Evolutionary conservation across 2,329 filamentous ascomycete genomes (phyloP).

Genomic region (Sclerotiophoma versabilis): DNA sequence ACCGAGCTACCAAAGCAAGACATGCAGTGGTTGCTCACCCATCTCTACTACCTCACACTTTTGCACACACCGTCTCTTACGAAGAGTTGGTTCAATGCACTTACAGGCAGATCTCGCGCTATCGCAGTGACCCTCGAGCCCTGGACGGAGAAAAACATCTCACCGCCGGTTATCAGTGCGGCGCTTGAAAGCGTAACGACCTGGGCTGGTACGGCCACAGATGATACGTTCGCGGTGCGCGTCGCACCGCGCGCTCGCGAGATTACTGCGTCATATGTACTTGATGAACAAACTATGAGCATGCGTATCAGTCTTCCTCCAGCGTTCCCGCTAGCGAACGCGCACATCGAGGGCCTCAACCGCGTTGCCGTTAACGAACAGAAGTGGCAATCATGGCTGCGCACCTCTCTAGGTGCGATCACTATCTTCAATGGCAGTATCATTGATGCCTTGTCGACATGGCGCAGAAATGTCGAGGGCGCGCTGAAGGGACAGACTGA

Average conservation of each 20-base stretch:
- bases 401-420: slow-evolving; percentile 89
- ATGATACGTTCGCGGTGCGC: slow-evolving; percentile 69
- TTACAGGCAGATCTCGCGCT: slow-evolving; percentile 78
- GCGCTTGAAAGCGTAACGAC: slow-evolving; percentile 71
- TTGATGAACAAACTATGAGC: slow-evolving; percentile 85
- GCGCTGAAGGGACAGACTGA: slow-evolving; percentile 92
- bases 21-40: slow-evolving; percentile 82
- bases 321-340: slow-evolving; percentile 81
- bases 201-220: slow-evolving; percentile 61
- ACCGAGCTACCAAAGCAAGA: slow-evolving; percentile 72
- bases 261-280: slow-evolving; percentile 81
- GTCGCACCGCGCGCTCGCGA: slow-evolving; percentile 75
- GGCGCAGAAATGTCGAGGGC: slow-evolving; percentile 84
- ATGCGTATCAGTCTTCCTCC: slow-evolving; percentile 83
- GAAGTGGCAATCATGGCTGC: slow-evolving; percentile 92
- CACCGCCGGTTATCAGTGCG: slow-evolving; percentile 71
- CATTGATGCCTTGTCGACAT: slow-evolving; percentile 84
- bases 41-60: slow-evolving; percentile 84
- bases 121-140: slow-evolving; percentile 79
- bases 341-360: slow-evolving; percentile 77
- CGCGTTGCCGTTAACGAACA: slow-evolving; percentile 87
- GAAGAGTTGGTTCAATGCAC: slow-evolving; percentile 74
- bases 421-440: slow-evolving; percentile 91
- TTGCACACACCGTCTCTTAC: slow-evolving; percentile 79
- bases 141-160: slow-evolving; percentile 84